A percentile compares a stretch with the other conserved stretches of the same genome.
phyloP scores from a whole-genome alignment of 2,329 filamentous ascomycete species.

The Dothidotthia symphoricarpi region DNA sequence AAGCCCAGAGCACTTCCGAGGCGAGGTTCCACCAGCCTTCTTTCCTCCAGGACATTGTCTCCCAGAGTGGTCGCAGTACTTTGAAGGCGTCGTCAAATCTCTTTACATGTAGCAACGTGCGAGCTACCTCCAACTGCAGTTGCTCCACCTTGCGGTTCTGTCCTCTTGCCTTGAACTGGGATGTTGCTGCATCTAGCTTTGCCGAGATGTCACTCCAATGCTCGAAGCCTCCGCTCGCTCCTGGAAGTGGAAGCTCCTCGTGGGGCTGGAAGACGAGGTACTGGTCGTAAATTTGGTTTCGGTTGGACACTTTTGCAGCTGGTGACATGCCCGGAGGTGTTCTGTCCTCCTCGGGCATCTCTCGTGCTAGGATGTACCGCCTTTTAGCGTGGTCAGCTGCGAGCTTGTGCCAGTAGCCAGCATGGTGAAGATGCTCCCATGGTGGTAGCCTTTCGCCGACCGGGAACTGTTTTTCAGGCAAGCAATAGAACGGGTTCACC shows the following conservation, averaged over 20 bases:
- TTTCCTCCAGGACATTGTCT: constrained; percentile 56
- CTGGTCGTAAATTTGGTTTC: constrained; percentile 57
- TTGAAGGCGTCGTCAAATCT: constrained; percentile 53
- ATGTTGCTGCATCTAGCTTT: constrained; percentile 49
- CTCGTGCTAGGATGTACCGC: constrained; percentile 52
- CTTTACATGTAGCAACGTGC: constrained; percentile 52
- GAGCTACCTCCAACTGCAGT: constrained; percentile 55
- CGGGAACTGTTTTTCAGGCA: constrained; percentile 53
- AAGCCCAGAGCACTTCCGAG: constrained; percentile 52
- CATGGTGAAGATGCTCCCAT: constrained; percentile 60
- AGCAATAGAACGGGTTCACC: constrained; percentile 45
- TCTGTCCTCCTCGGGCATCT: constrained; percentile 61
- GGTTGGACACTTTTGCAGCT: constrained; percentile 54
- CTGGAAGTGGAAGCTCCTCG: constrained; percentile 51
- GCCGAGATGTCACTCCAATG: constrained; percentile 53
- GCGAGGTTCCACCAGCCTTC: constrained; percentile 61
- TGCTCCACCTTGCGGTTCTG: constrained; percentile 57
- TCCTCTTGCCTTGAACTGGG: constrained; percentile 52
- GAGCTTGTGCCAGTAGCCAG: constrained; percentile 61
- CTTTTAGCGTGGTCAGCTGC: constrained; percentile 53
- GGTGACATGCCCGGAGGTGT: constrained; percentile 55
- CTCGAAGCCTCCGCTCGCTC: constrained; percentile 47
- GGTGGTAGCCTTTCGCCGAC: constrained; percentile 53
- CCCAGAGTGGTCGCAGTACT: constrained; percentile 56
- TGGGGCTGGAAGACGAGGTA: constrained; percentile 61